These are phyloP conservation scores for Sporothrix protearum DNA, from an alignment of 2,329 filamentous ascomycete species.

Conservation along the genomic window DNA sequence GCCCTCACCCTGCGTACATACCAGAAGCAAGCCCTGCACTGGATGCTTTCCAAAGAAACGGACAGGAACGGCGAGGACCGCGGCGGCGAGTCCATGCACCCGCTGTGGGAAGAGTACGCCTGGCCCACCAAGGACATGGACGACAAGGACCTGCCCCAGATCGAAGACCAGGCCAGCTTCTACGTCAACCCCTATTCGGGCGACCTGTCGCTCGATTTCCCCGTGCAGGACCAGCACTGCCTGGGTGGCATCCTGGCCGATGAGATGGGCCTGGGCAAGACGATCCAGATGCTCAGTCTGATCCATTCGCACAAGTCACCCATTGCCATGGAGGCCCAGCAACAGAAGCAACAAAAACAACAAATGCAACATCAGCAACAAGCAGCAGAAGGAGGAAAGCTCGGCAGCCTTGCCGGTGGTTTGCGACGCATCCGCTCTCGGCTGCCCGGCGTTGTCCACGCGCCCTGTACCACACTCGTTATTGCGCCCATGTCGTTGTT, in stretches of 20 bases:
- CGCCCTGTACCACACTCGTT: constrained; percentile 87
- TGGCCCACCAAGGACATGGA: constrained; percentile 89
- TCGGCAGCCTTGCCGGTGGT: constrained; percentile 48
- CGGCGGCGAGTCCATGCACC: constrained; percentile 76
- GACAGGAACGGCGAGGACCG: constrained; percentile 61
- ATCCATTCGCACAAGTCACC: constrained; percentile 77
- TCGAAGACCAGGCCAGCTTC: constrained; percentile 68
- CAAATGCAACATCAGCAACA: no score
- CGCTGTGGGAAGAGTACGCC: constrained; percentile 90
- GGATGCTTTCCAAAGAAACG: constrained; percentile 94
- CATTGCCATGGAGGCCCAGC: constrained; percentile 41
- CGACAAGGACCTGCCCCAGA: constrained; percentile 65
- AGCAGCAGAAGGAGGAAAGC: neutral
- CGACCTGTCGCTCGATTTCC: constrained; percentile 86
- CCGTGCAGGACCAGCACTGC: constrained; percentile 89
- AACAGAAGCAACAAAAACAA: constrained; percentile 25
- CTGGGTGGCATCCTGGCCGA: constrained; percentile 90
- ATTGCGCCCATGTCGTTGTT: constrained; percentile 96
- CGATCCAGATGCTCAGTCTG: constrained; percentile 95
- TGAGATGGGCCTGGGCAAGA: constrained; percentile 97
- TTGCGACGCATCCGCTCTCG: constrained; percentile 44
- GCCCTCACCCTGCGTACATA: constrained; percentile 81
- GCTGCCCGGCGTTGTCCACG: constrained; percentile 54
- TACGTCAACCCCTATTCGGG: constrained; percentile 98
- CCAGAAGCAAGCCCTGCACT: constrained; percentile 90